phyloP scores from a whole-genome alignment of 805 yeast species.

The Isabelozyma heimii region DNA sequence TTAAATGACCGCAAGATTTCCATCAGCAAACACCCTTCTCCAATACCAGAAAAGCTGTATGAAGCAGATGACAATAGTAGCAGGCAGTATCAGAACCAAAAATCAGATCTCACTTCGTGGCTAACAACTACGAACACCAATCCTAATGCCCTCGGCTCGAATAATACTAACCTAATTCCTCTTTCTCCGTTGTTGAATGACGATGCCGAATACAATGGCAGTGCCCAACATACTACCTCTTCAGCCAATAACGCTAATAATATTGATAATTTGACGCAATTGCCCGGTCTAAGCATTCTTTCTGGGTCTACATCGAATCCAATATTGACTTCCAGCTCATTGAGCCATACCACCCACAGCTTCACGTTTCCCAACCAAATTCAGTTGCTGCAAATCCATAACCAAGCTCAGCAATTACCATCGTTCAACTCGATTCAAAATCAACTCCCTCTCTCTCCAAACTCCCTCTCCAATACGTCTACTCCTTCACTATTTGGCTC shows the following conservation, averaged over 20 bases:
- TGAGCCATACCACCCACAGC: neutral
- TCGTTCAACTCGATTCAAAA: constrained; percentile 35
- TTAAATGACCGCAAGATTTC: constrained; percentile 9
- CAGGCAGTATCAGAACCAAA: constrained; percentile 4
- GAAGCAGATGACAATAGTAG: neutral
- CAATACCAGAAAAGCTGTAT: neutral
- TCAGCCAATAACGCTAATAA: constrained; percentile 6
- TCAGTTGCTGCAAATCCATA: constrained; percentile 19
- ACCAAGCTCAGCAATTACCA: constrained; percentile 32
- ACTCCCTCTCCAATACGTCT: neutral
- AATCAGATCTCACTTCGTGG: constrained; percentile 8
- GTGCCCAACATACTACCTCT: too few species aligned
- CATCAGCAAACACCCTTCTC: neutral
- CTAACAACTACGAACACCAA: constrained; percentile 1
- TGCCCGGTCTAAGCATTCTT: constrained; percentile 9
- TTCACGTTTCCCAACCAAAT: constrained; percentile 16
- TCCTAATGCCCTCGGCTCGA: constrained; percentile 1
- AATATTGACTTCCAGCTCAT: neutral
- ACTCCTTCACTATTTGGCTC: constrained; percentile 3
- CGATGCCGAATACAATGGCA: constrained; percentile 6
- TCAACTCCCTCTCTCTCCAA: constrained; percentile 28
- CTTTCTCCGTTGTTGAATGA: constrained; percentile 28
- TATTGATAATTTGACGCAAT: constrained; percentile 11
- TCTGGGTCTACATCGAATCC: constrained; percentile 2
- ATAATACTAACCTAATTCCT: constrained; percentile 22